These are phyloP conservation scores for Colletotrichum ledebouriae DNA, from an alignment of 2,329 filamentous ascomycete species.

Conservation along the genomic window DNA sequence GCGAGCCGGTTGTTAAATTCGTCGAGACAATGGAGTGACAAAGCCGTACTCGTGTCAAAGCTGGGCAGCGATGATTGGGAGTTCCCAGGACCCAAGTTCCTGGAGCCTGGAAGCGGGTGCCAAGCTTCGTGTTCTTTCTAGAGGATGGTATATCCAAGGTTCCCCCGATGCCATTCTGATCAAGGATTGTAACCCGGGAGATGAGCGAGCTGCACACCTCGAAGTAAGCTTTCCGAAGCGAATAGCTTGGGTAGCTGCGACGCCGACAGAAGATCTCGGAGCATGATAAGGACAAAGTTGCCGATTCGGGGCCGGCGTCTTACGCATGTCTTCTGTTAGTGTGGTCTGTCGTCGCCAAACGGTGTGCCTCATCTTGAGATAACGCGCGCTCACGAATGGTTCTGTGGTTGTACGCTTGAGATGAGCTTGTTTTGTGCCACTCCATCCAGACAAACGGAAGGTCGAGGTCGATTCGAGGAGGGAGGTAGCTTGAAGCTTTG, in stretches of 20 bases:
- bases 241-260: no score
- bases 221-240: neutral
- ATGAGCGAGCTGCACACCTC: neutral
- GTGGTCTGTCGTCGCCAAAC: neutral
- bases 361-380: slow-evolving; percentile 37
- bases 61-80: slow-evolving; percentile 3
- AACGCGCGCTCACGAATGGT: slow-evolving; percentile 11
- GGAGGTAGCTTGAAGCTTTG: neutral
- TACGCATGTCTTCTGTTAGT: no score
- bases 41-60: slow-evolving; percentile 5
- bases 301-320: no score
- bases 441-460: slow-evolving; percentile 2
- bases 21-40: neutral
- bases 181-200: neutral
- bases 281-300: no score
- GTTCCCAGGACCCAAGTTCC: slow-evolving; percentile 14
- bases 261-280: no score
- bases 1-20: neutral
- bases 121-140: slow-evolving; percentile 2
- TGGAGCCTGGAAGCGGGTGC: slow-evolving; percentile 13
- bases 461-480: neutral
- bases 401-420: slow-evolving; percentile 5
- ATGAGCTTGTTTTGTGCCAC: slow-evolving; percentile 14
- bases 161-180: neutral
- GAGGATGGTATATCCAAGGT: slow-evolving; percentile 10